Conservation (phyloP, 805 yeast genomes). For the Yarrowia yakushimensis region DNA sequence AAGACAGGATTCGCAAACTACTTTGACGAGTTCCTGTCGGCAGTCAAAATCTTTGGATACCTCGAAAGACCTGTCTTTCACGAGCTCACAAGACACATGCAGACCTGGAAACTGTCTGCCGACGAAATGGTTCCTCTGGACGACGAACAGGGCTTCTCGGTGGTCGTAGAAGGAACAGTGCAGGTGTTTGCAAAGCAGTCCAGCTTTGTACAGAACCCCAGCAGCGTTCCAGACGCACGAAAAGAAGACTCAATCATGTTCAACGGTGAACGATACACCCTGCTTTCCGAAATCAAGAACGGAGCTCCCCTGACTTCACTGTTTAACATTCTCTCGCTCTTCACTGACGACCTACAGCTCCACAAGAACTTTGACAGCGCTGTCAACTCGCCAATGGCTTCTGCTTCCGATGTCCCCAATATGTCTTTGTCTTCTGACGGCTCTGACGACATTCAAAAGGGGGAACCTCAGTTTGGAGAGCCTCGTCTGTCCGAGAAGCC, state of each 20-base stretch:
- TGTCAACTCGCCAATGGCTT: neutral
- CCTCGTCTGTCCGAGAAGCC: slow-evolving; percentile 2
- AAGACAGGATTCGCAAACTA: slow-evolving; percentile 58
- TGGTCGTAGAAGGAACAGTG: slow-evolving; percentile 87
- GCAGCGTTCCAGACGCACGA: slow-evolving; percentile 30
- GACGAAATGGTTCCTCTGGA: slow-evolving; percentile 75
- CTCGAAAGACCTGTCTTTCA: slow-evolving; percentile 86
- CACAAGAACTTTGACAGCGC: slow-evolving; percentile 27
- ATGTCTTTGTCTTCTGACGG: slow-evolving; percentile 19
- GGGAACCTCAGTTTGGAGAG: slow-evolving; percentile 9
- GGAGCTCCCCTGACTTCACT: slow-evolving; percentile 85
- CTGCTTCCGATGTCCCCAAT: neutral
- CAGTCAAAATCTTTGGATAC: slow-evolving; percentile 91
- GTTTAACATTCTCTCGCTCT: slow-evolving; percentile 71
- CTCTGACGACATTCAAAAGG: neutral
- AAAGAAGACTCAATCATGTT: slow-evolving; percentile 27
- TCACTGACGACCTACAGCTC: slow-evolving; percentile 47
- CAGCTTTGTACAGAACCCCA: neutral
- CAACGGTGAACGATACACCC: slow-evolving; percentile 62
- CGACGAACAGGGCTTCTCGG: slow-evolving; percentile 77
- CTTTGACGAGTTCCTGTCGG: slow-evolving; percentile 82
- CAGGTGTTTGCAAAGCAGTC: slow-evolving; percentile 60
- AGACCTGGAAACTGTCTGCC: slow-evolving; percentile 72
- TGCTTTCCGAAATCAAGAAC: slow-evolving; percentile 73
- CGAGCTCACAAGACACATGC: slow-evolving; percentile 87